phyloP scores from a whole-genome alignment of 2,329 filamentous ascomycete genomes.

The Sporothrix curviconia region DNA sequence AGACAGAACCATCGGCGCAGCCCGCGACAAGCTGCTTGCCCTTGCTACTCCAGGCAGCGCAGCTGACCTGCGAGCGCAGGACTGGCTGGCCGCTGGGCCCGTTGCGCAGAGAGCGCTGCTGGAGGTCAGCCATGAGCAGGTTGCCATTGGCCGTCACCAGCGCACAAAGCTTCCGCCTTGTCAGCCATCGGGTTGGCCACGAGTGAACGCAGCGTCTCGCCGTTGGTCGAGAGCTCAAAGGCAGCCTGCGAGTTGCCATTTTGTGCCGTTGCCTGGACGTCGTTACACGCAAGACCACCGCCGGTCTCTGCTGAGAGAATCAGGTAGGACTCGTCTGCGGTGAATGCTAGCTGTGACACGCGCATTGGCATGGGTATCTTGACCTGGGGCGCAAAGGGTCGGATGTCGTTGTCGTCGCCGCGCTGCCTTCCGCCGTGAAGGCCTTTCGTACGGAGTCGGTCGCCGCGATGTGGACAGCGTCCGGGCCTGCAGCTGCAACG shows the following conservation, averaged over 20 bases:
- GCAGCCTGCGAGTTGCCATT: conserved; percentile 56
- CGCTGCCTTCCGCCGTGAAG: conserved; percentile 46
- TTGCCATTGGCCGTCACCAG: conserved; percentile 75
- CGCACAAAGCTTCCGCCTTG: conserved; percentile 67
- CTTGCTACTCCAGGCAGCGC: conserved; percentile 82
- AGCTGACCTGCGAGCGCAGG: conserved; percentile 70
- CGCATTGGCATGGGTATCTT: conserved; percentile 66
- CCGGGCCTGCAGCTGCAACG: conserved; percentile 79
- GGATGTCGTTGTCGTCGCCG: conserved; percentile 54
- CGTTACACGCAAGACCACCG: conserved; percentile 77
- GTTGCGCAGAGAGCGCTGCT: conserved; percentile 52
- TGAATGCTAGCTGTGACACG: conserved; percentile 85
- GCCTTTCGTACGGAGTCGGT: conserved; percentile 73
- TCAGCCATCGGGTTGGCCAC: conserved; percentile 73
- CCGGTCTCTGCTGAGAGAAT: conserved; percentile 75
- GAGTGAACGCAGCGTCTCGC: conserved; percentile 64
- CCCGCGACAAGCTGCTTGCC: conserved; percentile 92
- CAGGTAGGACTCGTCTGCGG: conserved; percentile 78
- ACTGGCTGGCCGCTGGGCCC: conserved; percentile 54
- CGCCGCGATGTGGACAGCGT: conserved; percentile 66
- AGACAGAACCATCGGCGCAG: conserved; percentile 68
- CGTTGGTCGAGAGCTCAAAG: conserved; percentile 72
- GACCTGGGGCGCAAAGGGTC: conserved; percentile 65
- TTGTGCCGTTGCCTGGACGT: conserved; percentile 62
- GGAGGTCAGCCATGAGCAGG: conserved; percentile 75